Percentiles rank a stretch among this genome's conserved stretches.
Conservation (phyloP, 441 rosid genomes). For the Syzygium malaccense region DNA sequence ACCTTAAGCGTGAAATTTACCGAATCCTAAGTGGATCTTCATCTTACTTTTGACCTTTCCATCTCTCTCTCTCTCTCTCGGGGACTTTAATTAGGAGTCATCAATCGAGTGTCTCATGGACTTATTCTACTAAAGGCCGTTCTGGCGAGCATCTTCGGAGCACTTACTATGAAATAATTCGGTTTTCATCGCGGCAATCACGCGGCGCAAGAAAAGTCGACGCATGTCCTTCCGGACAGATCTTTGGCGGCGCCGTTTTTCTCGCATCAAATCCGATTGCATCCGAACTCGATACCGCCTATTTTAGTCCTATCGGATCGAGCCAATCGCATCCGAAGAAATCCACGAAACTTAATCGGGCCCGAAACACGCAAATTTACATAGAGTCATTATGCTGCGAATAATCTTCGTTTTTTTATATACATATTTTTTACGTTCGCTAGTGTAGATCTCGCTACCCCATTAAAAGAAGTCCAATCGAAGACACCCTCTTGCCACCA, state of each 20-base stretch:
- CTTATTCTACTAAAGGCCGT: neutral
- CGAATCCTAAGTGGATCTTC: neutral
- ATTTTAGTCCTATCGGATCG: neutral
- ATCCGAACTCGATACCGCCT: rapidly evolving
- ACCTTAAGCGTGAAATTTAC: neutral
- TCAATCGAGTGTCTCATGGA: neutral
- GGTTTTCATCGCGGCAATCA: neutral
- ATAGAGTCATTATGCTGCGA: neutral
- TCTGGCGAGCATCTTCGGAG: neutral
- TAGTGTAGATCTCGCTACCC: neutral
- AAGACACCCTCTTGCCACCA: neutral
- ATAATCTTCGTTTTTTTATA: too few species aligned
- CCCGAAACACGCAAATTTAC: neutral
- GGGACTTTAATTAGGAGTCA: too few species aligned
- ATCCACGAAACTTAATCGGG: rapidly evolving
- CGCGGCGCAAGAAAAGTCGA: neutral
- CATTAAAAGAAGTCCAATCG: neutral
- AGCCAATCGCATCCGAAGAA: neutral
- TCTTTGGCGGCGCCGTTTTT: rapidly evolving
- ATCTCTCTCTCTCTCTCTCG: neutral
- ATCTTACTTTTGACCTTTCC: neutral
- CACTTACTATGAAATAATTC: neutral
- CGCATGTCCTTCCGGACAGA: too few species aligned
- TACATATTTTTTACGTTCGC: neutral
- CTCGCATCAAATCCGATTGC: neutral